Evolutionary conservation across 331 rosid genomes (phyloP).

Genomic region (Malus hybrid): DNA sequence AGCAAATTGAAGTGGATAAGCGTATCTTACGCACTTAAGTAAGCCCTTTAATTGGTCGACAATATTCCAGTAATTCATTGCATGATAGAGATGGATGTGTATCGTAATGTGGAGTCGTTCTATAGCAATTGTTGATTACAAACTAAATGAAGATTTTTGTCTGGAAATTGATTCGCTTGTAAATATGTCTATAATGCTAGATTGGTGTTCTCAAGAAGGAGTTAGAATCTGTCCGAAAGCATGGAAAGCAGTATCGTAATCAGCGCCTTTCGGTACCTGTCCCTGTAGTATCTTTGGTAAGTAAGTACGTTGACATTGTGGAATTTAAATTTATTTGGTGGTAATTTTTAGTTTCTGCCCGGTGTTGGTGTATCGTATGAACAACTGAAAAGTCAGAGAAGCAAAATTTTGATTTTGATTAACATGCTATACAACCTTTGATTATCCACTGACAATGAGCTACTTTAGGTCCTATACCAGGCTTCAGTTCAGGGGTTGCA

Average conservation of each 20-base stretch:
- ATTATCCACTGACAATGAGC: not conserved
- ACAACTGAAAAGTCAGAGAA: not conserved
- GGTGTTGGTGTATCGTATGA: not conserved
- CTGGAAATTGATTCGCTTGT: slow-evolving; percentile 2
- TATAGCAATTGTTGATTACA: not conserved
- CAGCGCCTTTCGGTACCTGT: slow-evolving; percentile 64
- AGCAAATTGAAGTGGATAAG: slow-evolving; percentile 94
- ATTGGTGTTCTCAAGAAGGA: slow-evolving; percentile 70
- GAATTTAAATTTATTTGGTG: not conserved
- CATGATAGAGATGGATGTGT: not conserved
- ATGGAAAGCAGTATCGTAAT: slow-evolving; percentile 82
- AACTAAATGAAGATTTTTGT: not conserved
- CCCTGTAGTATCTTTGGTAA: slow-evolving; percentile 89
- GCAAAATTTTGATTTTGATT: not conserved
- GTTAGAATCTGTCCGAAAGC: slow-evolving; percentile 80
- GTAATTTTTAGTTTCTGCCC: not conserved
- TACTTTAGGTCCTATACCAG: not conserved
- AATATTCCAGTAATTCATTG: not conserved
- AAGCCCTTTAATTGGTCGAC: slow-evolving; percentile 19
- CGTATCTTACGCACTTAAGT: slow-evolving; percentile 93
- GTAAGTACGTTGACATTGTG: slow-evolving; percentile 9
- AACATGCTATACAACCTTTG: not conserved
- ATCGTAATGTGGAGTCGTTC: not conserved
- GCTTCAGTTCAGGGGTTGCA: too few species aligned
- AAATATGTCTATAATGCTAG: slow-evolving; percentile 39